Base-by-base conservation (phyloP, 2,329 filamentous ascomycete genomes). In the Cercospora zeina region DNA sequence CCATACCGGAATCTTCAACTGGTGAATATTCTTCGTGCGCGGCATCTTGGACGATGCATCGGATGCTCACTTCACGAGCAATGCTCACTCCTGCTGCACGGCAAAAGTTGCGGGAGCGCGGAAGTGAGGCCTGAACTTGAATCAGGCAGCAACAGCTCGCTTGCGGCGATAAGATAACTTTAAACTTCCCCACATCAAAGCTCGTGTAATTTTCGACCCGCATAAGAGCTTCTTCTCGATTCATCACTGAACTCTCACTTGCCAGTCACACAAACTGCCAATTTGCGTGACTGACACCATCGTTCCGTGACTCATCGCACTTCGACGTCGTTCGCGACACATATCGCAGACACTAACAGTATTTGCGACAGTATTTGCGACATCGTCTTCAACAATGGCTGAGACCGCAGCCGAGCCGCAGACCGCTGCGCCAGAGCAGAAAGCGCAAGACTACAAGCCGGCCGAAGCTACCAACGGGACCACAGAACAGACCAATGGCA, bases 11-110 rank as follows among this genome's bases (percentile, higher is more conserved):
- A 66, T 82, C 75, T 83, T 86, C 62, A 91, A 81, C 73, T 83
- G 85, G 78, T 90, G 87, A 70, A 69, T 61, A 58, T 65, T 65
- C 63, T 87, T 89, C 74, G 85, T 84, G 72, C 70, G 69, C 59
- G 70, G 68, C 70, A 72, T 72, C 37, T 27, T 55, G 50, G 19
- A 21, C 37, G 31, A 59, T 59, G 45, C 56, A 59, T 59, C 34
- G 36, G 49, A 53, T 34, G 49, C 10, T 53, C 49, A 34, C 49
- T 53, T 53, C 30, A 34, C 49, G 27, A 7, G 9, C 21, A 53
- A 33, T 53, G 19, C 24, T 34, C 34, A 19, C 45, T 59, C 33
- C 56, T 59, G 55, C 21, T 30, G 45, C 31, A 34, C 24, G 33
- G 24, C 49, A n/a, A 53, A 59, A 59, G 45, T 39, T 59, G 56